These are phyloP conservation scores for Iris pallida DNA, from an alignment of 116 monocot genomes.

Conservation along the genomic window DNA sequence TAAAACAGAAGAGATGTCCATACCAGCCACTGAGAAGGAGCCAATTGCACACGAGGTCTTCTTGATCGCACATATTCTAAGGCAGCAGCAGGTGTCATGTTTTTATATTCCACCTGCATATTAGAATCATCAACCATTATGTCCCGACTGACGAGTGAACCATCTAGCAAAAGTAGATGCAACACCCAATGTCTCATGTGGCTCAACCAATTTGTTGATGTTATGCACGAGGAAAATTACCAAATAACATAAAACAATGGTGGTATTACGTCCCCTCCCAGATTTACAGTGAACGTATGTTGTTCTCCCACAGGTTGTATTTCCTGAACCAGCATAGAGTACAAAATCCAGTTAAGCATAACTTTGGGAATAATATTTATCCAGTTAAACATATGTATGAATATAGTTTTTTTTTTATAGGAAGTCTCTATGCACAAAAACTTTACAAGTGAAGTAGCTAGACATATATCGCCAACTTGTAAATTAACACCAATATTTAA, in stretches of 20 bases:
- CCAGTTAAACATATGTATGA: background rate
- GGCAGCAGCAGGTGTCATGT: slow-evolving; percentile 55
- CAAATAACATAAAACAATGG: slow-evolving; percentile 93
- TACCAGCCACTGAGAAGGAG: slow-evolving; percentile 64
- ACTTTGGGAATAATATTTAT: background rate
- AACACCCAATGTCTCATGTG: background rate
- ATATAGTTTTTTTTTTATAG: background rate
- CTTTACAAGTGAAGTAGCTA: background rate
- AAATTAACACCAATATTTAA: no score
- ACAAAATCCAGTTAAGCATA: background rate
- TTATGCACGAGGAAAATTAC: slow-evolving; percentile 19
- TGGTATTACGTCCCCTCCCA: slow-evolving; percentile 89
- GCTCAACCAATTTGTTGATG: background rate
- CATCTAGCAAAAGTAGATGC: no score
- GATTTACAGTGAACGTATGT: slow-evolving; percentile 98
- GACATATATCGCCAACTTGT: no score
- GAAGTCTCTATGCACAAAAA: background rate
- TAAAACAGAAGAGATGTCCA: slow-evolving; percentile 1
- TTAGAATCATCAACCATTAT: no score
- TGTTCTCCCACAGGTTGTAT: slow-evolving; percentile 65
- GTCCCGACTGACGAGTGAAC: no score
- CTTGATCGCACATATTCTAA: slow-evolving; percentile 49
- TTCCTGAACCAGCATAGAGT: slow-evolving; percentile 27
- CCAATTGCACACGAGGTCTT: slow-evolving; percentile 56
- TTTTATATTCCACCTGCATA: slow-evolving; percentile 45